Conservation (phyloP, 75 land plant species). For the Azolla pinnata region DNA sequence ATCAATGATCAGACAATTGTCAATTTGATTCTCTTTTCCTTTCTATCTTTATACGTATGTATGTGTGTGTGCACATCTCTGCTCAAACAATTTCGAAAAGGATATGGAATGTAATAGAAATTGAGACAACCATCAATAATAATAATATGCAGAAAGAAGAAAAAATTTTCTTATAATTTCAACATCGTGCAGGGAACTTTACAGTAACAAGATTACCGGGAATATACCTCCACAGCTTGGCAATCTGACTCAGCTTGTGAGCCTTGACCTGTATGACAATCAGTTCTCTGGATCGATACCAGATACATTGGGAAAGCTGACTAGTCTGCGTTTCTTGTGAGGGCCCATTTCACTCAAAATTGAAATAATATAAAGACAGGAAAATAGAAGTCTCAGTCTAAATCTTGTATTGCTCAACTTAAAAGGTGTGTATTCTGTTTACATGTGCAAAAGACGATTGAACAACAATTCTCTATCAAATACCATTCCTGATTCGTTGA, state of each 20-base stretch:
- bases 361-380: no score
- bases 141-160: no score
- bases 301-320: constrained; percentile 58
- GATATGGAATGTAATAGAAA: no score
- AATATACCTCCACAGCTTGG: constrained; percentile 78
- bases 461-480: constrained; percentile 81
- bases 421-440: neutral
- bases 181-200: constrained; percentile 97
- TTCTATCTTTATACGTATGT: no score
- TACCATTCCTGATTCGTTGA: constrained; percentile 59
- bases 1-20: no score
- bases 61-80: no score
- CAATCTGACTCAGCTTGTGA: constrained; percentile 72
- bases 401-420: no score
- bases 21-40: no score
- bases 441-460: constrained; percentile 59
- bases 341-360: constrained; percentile 17
- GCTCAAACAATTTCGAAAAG: no score
- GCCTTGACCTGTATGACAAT: constrained; percentile 90
- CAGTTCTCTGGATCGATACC: constrained; percentile 71
- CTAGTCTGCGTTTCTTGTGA: constrained; percentile 79
- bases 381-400: no score
- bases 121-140: no score
- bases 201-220: constrained; percentile 90
- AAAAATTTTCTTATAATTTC: no score